These are phyloP conservation scores for Cardamine chenopodiifolia DNA, from an alignment of 345 rosid genomes.

Conservation along the genomic window DNA sequence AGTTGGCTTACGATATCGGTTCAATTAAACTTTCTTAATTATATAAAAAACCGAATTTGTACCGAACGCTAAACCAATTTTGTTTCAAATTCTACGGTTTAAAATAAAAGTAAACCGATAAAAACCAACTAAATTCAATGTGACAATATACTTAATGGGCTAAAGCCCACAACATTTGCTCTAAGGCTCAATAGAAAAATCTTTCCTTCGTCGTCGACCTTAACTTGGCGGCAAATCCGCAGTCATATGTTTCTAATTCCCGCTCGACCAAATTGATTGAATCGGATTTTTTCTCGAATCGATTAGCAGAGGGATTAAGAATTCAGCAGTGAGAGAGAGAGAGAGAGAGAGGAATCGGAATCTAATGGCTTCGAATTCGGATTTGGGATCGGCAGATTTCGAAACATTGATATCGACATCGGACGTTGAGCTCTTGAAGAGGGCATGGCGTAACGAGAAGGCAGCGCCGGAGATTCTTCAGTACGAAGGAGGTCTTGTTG, in stretches of 20 bases:
- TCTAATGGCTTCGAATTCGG: slow-evolving; percentile 48
- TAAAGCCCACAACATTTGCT: too few relatives aligned
- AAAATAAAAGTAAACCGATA: too few relatives aligned
- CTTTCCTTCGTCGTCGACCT: not conserved
- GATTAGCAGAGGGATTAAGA: not conserved
- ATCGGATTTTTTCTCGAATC: too few relatives aligned
- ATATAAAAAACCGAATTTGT: too few relatives aligned
- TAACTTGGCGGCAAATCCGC: not conserved
- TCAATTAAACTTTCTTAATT: too few relatives aligned
- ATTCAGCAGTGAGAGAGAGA: not conserved
- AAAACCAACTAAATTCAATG: too few relatives aligned
- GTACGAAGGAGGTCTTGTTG: slow-evolving; percentile 54
- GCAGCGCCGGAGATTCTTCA: slow-evolving; percentile 88
- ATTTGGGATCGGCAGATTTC: slow-evolving; percentile 47
- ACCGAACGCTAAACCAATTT: too few relatives aligned
- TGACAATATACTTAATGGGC: too few relatives aligned
- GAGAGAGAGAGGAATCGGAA: not conserved
- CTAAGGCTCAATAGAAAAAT: not conserved
- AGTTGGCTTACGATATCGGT: too few relatives aligned
- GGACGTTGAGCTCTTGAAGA: slow-evolving; percentile 67
- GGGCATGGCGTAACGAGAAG: slow-evolving; percentile 92
- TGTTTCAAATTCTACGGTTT: too few relatives aligned
- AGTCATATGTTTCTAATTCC: not conserved
- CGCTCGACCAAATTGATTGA: not conserved
- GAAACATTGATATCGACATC: slow-evolving; percentile 65